Evolutionary conservation across 2,329 filamentous ascomycete species (phyloP).

Genomic region (Botryotinia convoluta): DNA sequence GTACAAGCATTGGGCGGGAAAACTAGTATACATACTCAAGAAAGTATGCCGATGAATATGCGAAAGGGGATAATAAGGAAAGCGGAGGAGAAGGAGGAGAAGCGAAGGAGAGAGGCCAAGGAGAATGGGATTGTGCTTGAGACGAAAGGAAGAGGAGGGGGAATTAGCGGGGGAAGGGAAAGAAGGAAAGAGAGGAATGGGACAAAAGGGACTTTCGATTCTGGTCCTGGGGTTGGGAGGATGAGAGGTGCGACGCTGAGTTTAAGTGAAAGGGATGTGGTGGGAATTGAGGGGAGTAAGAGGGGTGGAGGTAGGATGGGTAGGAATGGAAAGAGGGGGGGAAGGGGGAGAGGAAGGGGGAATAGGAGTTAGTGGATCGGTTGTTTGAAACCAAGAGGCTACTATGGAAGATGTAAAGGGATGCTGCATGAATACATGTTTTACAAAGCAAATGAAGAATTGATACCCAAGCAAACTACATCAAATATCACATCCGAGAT

Average conservation of each 20-base stretch:
- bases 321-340: slow-evolving; percentile 32
- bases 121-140: slow-evolving; percentile 93
- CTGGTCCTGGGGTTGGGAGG: slow-evolving; percentile 74
- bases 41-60: slow-evolving; percentile 85
- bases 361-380: slow-evolving; percentile 3
- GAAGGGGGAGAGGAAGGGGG: background rate
- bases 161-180: slow-evolving; percentile 51
- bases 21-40: slow-evolving; percentile 68
- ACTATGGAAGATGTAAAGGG: background rate
- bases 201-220: slow-evolving; percentile 60
- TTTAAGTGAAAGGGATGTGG: slow-evolving; percentile 74
- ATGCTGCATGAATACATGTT: background rate
- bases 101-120: slow-evolving; percentile 71
- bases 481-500: background rate
- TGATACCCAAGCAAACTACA: slow-evolving; percentile 13
- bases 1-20: slow-evolving; percentile 80
- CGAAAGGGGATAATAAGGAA: slow-evolving; percentile 80
- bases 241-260: slow-evolving; percentile 73
- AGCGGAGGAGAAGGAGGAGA: slow-evolving; percentile 61
- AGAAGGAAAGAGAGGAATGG: slow-evolving; percentile 41
- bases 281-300: slow-evolving; percentile 59
- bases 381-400: background rate
- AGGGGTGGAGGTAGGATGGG: slow-evolving; percentile 39
- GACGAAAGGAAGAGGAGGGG: slow-evolving; percentile 45
- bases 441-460: background rate